Base-by-base conservation (phyloP, 192 early-diverging fungal genomes). In the Cladochytrium replicatum region DNA sequence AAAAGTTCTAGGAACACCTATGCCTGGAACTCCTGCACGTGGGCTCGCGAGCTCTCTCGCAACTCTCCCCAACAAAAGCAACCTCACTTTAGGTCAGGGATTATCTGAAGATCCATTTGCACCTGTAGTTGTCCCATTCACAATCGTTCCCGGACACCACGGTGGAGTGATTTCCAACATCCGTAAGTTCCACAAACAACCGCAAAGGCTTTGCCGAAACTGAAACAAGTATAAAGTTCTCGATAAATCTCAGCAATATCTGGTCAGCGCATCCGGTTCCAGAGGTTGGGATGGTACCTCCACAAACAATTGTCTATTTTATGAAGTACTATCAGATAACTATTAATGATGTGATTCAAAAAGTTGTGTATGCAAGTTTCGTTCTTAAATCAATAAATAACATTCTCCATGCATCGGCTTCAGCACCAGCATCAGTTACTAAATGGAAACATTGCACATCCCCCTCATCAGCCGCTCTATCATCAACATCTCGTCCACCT, bases 231-330 rank as follows among this genome's bases (percentile, higher is more conserved):
- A 21, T 9, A 3, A 57, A 88, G 81, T 81, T 15, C 60, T 92
- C 37, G 90, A 93, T 61, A 67, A 72, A 17, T 63, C 71, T 2
- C 80, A 78, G 38, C 69, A 74, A 22, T 94, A 82, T 41, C 79
- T 99, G 88, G 72, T 99, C 21, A 93, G 84, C 3, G 80, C 88
- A 0, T 88, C 89, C 0, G 96, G 96, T 13, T 91, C 81, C 61
- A 69, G 92, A 21, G 96, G 94, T n/a, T 99, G 93, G 93, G 93
- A 96, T 31, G 93, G 93, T 32, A 44, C 63, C 6, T 78, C 81
- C 37, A 89, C 83, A 32, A 90, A 92, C 57, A 55, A 75, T 22
- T 91, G 87, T 52, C 62, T 95, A 28, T 81, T 94, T 9, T 95
- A 98, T 57, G 81, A 82, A 31, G 78, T 96, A 48, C 63, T 58